Conservation (phyloP, 441 rosid genomes). For the Pelargonium cotyledonis region DNA sequence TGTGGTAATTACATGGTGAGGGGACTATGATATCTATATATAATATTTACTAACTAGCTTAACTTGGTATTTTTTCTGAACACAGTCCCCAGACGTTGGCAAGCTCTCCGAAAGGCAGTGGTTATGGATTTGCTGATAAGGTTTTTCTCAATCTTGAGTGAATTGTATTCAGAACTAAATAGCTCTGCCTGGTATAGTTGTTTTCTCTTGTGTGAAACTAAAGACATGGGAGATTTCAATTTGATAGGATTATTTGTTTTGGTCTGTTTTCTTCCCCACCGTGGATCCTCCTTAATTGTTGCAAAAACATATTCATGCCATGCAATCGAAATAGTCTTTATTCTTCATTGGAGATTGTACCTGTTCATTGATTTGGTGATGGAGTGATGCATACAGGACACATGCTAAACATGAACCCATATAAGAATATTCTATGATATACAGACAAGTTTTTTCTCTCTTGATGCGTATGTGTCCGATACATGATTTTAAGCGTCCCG, state of each 20-base stretch:
- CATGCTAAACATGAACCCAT: background rate
- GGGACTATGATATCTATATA: background rate
- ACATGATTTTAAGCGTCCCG: too few species aligned
- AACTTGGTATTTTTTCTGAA: slow-evolving; percentile 4
- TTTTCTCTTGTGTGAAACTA: background rate
- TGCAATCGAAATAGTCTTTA: background rate
- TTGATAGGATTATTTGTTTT: background rate
- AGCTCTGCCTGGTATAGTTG: background rate
- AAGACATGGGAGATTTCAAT: background rate
- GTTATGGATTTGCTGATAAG: slow-evolving; percentile 99
- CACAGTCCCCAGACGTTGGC: slow-evolving; percentile 52
- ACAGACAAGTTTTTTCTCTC: too few species aligned
- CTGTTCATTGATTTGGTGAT: background rate
- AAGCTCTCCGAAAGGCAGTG: slow-evolving; percentile 60
- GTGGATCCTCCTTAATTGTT: too few species aligned
- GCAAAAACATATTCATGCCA: too few species aligned
- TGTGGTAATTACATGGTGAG: background rate
- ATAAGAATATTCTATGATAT: background rate
- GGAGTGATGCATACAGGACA: background rate
- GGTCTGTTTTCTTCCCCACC: too few species aligned
- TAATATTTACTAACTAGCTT: background rate
- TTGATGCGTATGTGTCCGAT: too few species aligned
- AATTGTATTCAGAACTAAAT: background rate
- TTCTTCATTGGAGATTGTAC: slow-evolving; percentile 2
- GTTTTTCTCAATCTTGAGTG: slow-evolving; percentile 31